Evolutionary conservation across 1,284 basidiomycete species (phyloP), one percentile per base, ranked within the genome.

Genomic region (Tremellales sp.): DNA sequence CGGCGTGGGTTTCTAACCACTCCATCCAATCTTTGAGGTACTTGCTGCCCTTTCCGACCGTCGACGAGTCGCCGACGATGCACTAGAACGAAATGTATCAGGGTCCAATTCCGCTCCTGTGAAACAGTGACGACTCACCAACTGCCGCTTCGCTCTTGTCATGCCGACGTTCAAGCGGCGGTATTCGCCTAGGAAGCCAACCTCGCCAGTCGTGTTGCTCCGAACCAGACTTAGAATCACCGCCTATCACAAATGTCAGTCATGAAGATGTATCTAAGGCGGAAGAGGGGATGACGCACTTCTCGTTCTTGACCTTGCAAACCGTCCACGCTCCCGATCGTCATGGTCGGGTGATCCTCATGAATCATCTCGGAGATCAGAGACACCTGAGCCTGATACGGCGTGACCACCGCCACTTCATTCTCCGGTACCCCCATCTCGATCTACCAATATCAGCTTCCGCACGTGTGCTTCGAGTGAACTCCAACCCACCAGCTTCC

Each of bases 351-450:
- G 6, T 84, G 87, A 54, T 85, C 81, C 0, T 84, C 82, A 15
- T 86, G 82, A 6, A 96, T 74, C 37, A 87, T 72, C 2, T 84
- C 82, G 0, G 86, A 81, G 45, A 94, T 76, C 10, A 91, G 78
- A 0, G 86, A 81, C 0, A 92, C 90, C 73, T 96, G 92, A 0
- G 90, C 89, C 76, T 94, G 90, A 70, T 96, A 96, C 80, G 96
- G 93, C 3, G 91, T 89, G 52, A 98, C 86, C 45, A 98, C 80
- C 1, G 89, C 89, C 48, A 98, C 89, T 61, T 93, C 86, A 0
- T 74, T 74, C 0, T 89, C 80, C 0, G 78, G 67, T 1, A 98
- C 73, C 0, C 91, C 89, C 3, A 80, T 78, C 5, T 70, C 72
- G n/a, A 86, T 76, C 89, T 91, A 37, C 8, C 13, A 15, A 5